These are phyloP conservation scores for Colletotrichum limetticola DNA, from an alignment of 2,329 filamentous ascomycete genomes.

Conservation along the genomic window DNA sequence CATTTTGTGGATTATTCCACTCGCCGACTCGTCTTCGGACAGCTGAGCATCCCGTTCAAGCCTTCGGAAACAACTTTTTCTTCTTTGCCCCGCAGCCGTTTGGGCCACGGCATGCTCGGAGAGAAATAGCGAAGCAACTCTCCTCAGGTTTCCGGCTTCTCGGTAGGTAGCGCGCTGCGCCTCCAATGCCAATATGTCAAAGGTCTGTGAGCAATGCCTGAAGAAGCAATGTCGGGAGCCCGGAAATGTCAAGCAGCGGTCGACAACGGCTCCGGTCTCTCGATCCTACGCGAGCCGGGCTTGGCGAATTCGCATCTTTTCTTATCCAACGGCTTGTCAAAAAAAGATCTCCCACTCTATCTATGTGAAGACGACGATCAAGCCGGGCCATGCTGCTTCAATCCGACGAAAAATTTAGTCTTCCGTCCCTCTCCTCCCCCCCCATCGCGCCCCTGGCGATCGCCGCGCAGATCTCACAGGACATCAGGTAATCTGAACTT, in stretches of 20 bases:
- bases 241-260: not conserved
- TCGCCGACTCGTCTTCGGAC: not conserved
- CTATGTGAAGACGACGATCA: constrained; percentile 4
- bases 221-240: not conserved
- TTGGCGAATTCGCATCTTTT: not conserved
- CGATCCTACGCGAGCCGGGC: not conserved
- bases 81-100: not conserved
- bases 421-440: no score
- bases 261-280: not conserved
- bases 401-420: constrained; percentile 11
- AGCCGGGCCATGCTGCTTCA: not conserved
- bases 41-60: constrained; percentile 5
- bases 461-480: constrained; percentile 27
- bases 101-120: not conserved
- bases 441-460: constrained; percentile 14
- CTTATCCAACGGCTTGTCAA: no score
- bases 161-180: not conserved
- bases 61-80: constrained; percentile 19
- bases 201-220: not conserved
- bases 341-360: constrained; percentile 14
- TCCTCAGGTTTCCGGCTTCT: not conserved
- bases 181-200: not conserved
- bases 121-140: constrained; percentile 1
- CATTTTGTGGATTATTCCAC: not conserved
- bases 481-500: constrained; percentile 29